A percentile compares a stretch with the other conserved stretches of the same genome.
Conservation (phyloP, 805 yeast genomes). For the Naumovozyma baii region DNA sequence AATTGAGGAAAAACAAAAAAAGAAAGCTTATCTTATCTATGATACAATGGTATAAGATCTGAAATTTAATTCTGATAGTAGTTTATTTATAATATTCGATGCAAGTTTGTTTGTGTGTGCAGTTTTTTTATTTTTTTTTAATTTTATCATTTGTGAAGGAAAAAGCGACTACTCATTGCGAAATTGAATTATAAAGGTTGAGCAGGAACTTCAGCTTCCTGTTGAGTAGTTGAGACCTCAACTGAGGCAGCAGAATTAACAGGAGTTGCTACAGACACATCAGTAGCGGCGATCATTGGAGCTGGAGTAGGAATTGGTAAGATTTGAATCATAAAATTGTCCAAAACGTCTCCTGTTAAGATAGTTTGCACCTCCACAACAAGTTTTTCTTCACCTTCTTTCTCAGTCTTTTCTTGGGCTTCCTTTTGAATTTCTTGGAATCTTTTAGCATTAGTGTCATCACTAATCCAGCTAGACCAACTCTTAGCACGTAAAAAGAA, state of each 20-base stretch:
- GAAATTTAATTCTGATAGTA: background rate
- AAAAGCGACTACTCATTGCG: background rate
- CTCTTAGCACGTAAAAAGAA: conserved; percentile 25
- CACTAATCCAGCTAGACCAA: conserved; percentile 20
- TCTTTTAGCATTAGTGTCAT: conserved; percentile 10
- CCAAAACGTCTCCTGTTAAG: conserved; percentile 18
- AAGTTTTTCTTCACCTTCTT: background rate
- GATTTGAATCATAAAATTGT: conserved; percentile 15
- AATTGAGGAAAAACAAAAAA: too few relatives aligned
- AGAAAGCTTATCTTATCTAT: background rate
- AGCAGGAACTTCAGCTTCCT: conserved; percentile 3
- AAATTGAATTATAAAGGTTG: conserved; percentile 5
- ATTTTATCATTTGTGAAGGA: background rate
- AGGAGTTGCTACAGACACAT: conserved; percentile 1
- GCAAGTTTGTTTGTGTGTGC: background rate
- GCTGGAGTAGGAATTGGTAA: conserved; percentile 2
- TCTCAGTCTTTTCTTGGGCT: background rate
- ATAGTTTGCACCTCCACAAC: conserved; percentile 12
- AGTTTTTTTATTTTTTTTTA: background rate
- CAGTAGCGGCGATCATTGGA: too few relatives aligned
- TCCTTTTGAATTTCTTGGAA: background rate
- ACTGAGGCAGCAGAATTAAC: background rate
- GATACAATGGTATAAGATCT: background rate
- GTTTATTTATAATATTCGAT: background rate
- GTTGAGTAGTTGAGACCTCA: too few relatives aligned